Evolutionary conservation across 768 basidiomycete species (phyloP), one percentile per base, ranked within the genome.

Genomic region (Royoungia palumana): DNA sequence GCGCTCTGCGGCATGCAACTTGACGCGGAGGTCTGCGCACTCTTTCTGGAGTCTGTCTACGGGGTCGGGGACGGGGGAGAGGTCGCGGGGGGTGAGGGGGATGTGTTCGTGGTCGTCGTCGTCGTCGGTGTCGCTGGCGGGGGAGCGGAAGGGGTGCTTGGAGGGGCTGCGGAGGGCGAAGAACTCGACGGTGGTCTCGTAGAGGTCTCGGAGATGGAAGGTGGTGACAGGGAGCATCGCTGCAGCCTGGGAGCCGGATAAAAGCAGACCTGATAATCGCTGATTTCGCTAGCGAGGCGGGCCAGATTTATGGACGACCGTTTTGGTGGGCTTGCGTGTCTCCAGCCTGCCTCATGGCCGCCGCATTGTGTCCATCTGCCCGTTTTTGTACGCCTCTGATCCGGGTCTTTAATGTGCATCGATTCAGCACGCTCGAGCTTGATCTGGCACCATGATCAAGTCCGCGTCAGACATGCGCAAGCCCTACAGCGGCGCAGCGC

Each of bases 401-500:
- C 27, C 30, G 19, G 44, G n/a, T n/a, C 19, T 16, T 38, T 21
- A 8, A 35, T 44, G 25, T 46, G 42, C 19, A 28, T 10, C 4
- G 8, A 25, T 25, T 8, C 8, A 8, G 24, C 24, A 25, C 24
- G 8, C 28, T 30, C 28, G 8, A 12, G 30, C 19, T 28, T 58
- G 6, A 47, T 54, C 58, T 50, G 17, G 35, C 24, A 50, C 52
- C 61, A 77, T 80, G 76, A 60, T 50, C 49, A 79, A 81, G 66
- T 70, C 77, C 36, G 66, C 75, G n/a, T 70, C 76, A 13, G 81
- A 82, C 63, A 81, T 80, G 59, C 78, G 88, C 47, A 88, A 86
- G 67, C 88, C 87, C 20, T 89, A 87, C 65, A 74, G 68, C 7
- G 88, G 88, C 39, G 59, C 74, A 12, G 69, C 71, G 16, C 77